Evolutionary conservation across 1,284 basidiomycete species (phyloP).

Genomic region (Ceratobasidium sp.): DNA sequence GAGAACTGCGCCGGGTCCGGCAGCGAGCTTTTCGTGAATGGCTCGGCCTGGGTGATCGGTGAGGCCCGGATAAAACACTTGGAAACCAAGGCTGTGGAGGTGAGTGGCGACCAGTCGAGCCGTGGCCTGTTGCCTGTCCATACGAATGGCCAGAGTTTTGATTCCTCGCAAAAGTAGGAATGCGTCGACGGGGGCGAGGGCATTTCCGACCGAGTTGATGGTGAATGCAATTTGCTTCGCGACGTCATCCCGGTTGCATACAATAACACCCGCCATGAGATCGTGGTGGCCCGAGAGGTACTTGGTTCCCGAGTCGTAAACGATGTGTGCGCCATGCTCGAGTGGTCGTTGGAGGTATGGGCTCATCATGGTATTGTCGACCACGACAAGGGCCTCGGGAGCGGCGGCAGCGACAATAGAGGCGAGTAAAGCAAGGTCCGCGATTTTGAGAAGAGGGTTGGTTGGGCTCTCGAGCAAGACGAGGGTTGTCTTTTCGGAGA

Average conservation of each 20-base stretch:
- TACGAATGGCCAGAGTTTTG: constrained; percentile 96
- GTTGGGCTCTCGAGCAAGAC: constrained; percentile 97
- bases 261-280: constrained; percentile 96
- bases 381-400: constrained; percentile 85
- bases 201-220: constrained; percentile 98
- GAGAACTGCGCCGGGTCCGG: constrained; percentile 92
- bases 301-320: constrained; percentile 98
- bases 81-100: constrained; percentile 87
- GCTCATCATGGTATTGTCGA: constrained; percentile 99
- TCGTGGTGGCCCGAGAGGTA: constrained; percentile 99
- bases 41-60: constrained; percentile 83
- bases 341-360: constrained; percentile 96
- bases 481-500: constrained; percentile 83
- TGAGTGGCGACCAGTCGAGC: constrained; percentile 88
- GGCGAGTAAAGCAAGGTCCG: constrained; percentile 84
- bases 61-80: constrained; percentile 94
- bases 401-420: constrained; percentile 81
- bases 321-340: constrained; percentile 94
- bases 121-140: constrained; percentile 92
- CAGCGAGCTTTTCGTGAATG: constrained; percentile 86
- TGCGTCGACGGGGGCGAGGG: constrained; percentile 92
- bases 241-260: constrained; percentile 90
- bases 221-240: constrained; percentile 90
- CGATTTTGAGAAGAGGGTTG: constrained; percentile 96
- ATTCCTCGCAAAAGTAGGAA: constrained; percentile 95